Base-by-base conservation (phyloP, 345 rosid genomes). In the Dovyalis caffra region DNA sequence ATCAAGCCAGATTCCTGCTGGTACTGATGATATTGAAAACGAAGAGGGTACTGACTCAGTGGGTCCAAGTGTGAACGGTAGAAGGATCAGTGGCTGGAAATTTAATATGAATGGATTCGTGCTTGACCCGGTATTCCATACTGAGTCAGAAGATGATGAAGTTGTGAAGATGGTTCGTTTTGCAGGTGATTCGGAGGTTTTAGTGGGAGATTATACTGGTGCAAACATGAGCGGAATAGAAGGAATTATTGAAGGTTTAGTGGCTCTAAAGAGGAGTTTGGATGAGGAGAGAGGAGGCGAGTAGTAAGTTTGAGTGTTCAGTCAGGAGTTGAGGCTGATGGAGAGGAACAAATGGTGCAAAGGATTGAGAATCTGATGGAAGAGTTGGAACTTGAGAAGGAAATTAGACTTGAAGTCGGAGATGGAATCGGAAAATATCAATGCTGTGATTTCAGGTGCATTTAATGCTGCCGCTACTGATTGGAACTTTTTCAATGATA, bases 31-130 rank as follows among this genome's bases (percentile, higher is more conserved):
- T n/a, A 64, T 70, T 21, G 86, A 71, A 20, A 84, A 79, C 8
- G 82, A 72, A 14, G 84, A 83, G 20, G 0, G 76, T 38, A 5
- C 78, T 76, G 43, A 33, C 25, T 34, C 77, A 33, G 40, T 21
- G 73, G 47, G 53, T 34, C 32, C 12, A n/a, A n/a, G 15, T 18
- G 47, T 4, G 11, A 31, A n/a, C n/a, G 31, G n/a, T n/a, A n/a
- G n/a, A 65, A 90, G 95, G 78, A 90, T 90, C 57, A 88, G 97
- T 49, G 95, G 93, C 20, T 92, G 95, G 95, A 92, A 90, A 23
- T 92, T 92, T 78, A 82, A 88, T n/a, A 87, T 86, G 81, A 92
- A 89, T 14, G 90, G 80, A 7, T 86, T 90, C 49, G 82, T 87
- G 63, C 84, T 90, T 12, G 90, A 90, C 66, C 95, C 91, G 11